phyloP scores from a whole-genome alignment of 164 flowering plant genomes.

The Cinnamomum chago region DNA sequence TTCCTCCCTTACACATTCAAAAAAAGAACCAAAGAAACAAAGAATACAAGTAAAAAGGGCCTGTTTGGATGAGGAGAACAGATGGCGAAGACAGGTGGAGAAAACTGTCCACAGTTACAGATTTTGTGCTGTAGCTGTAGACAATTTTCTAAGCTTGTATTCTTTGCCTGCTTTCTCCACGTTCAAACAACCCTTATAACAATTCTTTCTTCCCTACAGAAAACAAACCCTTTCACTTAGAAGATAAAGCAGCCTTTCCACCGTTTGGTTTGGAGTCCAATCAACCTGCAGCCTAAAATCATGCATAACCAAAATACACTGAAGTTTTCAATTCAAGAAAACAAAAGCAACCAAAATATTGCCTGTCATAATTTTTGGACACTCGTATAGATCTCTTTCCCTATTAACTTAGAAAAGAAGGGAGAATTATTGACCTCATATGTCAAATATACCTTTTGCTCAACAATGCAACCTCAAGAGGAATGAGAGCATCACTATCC shows the following conservation, averaged over 20 bases:
- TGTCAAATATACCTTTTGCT: conserved; percentile 11
- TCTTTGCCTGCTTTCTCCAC: too few species aligned
- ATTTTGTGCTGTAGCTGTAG: too few species aligned
- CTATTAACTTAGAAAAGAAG: conserved; percentile 5
- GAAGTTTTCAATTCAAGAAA: neutral
- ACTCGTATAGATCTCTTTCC: neutral
- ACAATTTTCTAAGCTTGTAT: too few species aligned
- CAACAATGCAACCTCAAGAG: conserved; percentile 38
- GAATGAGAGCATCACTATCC: conserved; percentile 29
- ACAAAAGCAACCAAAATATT: neutral
- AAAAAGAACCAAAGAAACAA: too few species aligned
- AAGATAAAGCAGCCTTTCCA: conserved; percentile 35
- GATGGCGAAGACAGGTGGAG: too few species aligned
- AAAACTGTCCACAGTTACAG: too few species aligned
- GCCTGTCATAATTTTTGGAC: neutral
- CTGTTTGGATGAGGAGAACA: too few species aligned
- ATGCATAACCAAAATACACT: neutral
- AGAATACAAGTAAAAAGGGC: too few species aligned
- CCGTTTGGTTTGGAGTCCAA: conserved; percentile 35
- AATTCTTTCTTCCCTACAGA: neutral
- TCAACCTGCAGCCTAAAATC: conserved; percentile 34
- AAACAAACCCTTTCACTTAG: conserved; percentile 36
- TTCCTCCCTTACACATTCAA: neutral
- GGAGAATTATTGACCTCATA: neutral
- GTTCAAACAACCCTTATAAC: neutral